A percentile compares a stretch with the other conserved stretches of the same genome.
phyloP scores from a whole-genome alignment of 371 early-diverging fungal genomes.

The Mortierella sp. region DNA sequence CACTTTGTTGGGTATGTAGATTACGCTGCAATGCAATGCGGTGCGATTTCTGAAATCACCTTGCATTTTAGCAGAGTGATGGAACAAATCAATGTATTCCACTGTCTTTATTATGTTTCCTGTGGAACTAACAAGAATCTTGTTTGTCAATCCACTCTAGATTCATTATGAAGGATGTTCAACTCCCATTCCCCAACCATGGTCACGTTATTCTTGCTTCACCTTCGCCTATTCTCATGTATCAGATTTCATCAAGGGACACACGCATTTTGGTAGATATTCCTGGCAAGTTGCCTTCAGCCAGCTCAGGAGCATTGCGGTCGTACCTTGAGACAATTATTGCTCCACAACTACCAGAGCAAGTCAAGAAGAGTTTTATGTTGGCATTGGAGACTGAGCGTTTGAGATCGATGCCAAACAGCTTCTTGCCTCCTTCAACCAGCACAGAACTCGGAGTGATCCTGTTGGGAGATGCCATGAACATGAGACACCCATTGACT shows the following conservation, averaged over 20 bases:
- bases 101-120: background rate
- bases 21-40: too few relatives aligned
- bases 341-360: slow-evolving; percentile 78
- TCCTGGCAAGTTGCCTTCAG: slow-evolving; percentile 86
- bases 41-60: too few relatives aligned
- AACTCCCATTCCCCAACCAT: slow-evolving; percentile 86
- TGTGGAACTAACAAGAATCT: background rate
- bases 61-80: too few relatives aligned
- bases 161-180: slow-evolving; percentile 74
- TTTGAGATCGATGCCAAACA: slow-evolving; percentile 91
- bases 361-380: slow-evolving; percentile 73
- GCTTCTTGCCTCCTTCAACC: slow-evolving; percentile 83
- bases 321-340: slow-evolving; percentile 72
- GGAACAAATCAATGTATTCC: too few relatives aligned
- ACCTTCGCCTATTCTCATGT: slow-evolving; percentile 92
- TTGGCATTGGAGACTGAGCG: slow-evolving; percentile 80
- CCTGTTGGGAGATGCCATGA: slow-evolving; percentile 93
- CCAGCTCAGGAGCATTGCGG: slow-evolving; percentile 41
- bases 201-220: slow-evolving; percentile 92
- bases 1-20: slow-evolving; percentile 84
- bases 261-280: slow-evolving; percentile 94
- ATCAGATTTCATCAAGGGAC: slow-evolving; percentile 91
- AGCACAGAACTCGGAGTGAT: slow-evolving; percentile 75
- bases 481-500: slow-evolving; percentile 95
- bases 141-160: slow-evolving; percentile 31